These are phyloP conservation scores for Arthrobotrys megalospora DNA, from an alignment of 2,329 filamentous ascomycete species.

Conservation along the genomic window DNA sequence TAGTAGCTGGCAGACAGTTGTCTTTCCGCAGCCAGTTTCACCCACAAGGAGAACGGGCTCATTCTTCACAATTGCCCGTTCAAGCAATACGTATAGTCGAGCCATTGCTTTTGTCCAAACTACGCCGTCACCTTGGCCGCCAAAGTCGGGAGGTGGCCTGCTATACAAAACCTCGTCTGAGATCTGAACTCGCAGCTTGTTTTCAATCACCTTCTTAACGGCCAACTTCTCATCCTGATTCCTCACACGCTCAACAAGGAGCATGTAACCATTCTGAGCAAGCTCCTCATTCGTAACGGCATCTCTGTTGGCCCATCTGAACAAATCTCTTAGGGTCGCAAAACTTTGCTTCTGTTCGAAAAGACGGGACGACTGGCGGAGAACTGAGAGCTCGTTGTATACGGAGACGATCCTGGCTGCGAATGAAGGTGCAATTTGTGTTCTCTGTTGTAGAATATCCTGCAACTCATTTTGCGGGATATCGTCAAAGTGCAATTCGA, in stretches of 20 bases:
- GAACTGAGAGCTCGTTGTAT: conserved; percentile 89
- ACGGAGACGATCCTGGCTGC: conserved; percentile 91
- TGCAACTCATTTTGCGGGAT: conserved; percentile 96
- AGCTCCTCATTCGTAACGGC: conserved; percentile 90
- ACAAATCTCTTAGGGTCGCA: conserved; percentile 93
- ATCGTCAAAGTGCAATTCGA: conserved; percentile 97
- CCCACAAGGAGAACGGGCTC: conserved; percentile 95
- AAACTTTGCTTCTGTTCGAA: conserved; percentile 99
- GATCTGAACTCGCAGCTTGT: conserved; percentile 87
- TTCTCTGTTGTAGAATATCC: conserved; percentile 88
- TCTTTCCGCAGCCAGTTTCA: conserved; percentile 98
- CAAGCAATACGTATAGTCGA: conserved; percentile 89
- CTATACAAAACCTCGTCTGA: conserved; percentile 82
- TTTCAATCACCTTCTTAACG: conserved; percentile 90
- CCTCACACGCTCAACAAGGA: conserved; percentile 93
- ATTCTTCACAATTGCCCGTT: conserved; percentile 86
- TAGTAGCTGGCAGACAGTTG: conserved; percentile 92
- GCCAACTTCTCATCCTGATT: conserved; percentile 86
- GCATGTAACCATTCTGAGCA: conserved; percentile 93
- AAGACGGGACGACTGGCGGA: conserved; percentile 89
- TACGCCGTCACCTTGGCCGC: conserved; percentile 69
- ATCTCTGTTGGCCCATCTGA: conserved; percentile 90
- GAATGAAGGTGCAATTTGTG: conserved; percentile 90
- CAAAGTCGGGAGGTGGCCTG: conserved; percentile 23
- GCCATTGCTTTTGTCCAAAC: conserved; percentile 98